Evolutionary conservation across 148 eudicot species (phyloP), one percentile per base, ranked within the genome.

Genomic region (Silene latifolia): DNA sequence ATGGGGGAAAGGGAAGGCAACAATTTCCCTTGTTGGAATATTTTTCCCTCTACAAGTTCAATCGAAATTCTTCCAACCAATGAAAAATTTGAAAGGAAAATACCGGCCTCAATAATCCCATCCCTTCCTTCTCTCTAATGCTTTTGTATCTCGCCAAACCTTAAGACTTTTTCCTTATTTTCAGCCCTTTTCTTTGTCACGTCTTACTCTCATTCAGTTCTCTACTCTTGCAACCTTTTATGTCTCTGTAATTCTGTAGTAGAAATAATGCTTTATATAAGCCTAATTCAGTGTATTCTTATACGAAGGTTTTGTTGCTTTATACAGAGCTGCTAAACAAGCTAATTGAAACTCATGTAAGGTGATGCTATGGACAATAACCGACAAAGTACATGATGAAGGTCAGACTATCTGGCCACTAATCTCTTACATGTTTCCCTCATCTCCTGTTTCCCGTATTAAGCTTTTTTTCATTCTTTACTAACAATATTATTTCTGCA

Each of bases 321-420:
- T 59, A 58, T 10, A 59, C 24, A 59, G 9, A 24, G 12, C 17
- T 11, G 10, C 11, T 10, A 24, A 8, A 23, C 24, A 24, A 11
- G 15, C 29, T 62, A 21, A 24, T 25, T 23, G 24, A 59, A 23
- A 39, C 32, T 62, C 35, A 11, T 39, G 44, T 39, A 39, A 39
- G 8, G 9, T 7, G 44, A 29, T 29, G 39, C 56, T 9, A 12
- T 63, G 17, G 67, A 63, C 67, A 63, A 63, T 25, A 63, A 63
- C 67, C 67, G 24, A 63, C 67, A 63, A 63, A 63, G 39, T 24
- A 63, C 17, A 63, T 63, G 9, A 64, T 18, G 21, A 58, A 58
- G 61, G 4, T 58, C 20, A 58, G 61, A 58, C 23, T n/a, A n/a
- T 58, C 8, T n/a, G 61, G 21, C 20, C 61, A 17, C 56, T 7